phyloP scores from a whole-genome alignment of 257 asterid genomes.

The Jaltomata sinuosa region DNA sequence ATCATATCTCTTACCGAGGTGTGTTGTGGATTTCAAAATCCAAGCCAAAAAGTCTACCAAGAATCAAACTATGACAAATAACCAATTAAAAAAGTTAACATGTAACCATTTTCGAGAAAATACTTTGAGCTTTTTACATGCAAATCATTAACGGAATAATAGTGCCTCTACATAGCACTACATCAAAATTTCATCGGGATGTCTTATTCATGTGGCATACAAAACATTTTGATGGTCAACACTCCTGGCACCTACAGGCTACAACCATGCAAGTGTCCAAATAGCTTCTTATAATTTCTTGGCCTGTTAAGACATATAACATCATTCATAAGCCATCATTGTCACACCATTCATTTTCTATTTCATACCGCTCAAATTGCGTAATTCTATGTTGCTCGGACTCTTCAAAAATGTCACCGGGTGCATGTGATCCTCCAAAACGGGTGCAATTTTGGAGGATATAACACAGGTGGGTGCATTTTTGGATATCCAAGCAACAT shows the following conservation, averaged over 20 bases:
- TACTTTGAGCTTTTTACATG: not conserved
- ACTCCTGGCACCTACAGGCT: not conserved
- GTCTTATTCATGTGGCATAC: not conserved
- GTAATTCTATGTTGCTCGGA: too few species aligned
- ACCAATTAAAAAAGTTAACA: not conserved
- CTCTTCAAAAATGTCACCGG: too few species aligned
- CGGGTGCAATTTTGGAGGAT: too few species aligned
- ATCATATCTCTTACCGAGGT: not conserved
- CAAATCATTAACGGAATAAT: not conserved
- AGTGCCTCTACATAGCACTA: not conserved
- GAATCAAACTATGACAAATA: not conserved
- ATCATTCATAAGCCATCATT: not conserved
- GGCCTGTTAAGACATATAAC: not conserved
- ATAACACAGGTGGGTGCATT: too few species aligned
- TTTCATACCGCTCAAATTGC: not conserved
- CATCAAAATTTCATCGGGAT: too few species aligned
- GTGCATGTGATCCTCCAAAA: too few species aligned
- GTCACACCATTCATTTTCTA: not conserved
- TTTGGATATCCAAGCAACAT: too few species aligned
- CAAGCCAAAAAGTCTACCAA: not conserved
- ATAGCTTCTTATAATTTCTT: not conserved
- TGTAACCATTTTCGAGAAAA: too few species aligned
- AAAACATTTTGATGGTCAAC: not conserved
- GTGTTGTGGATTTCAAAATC: not conserved
- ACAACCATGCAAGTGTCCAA: not conserved